Percentiles rank a stretch among this genome's conserved stretches.
These are phyloP conservation scores for Smallanthus sonchifolius DNA, from an alignment of 129 eudicot species.

Conservation along the genomic window DNA sequence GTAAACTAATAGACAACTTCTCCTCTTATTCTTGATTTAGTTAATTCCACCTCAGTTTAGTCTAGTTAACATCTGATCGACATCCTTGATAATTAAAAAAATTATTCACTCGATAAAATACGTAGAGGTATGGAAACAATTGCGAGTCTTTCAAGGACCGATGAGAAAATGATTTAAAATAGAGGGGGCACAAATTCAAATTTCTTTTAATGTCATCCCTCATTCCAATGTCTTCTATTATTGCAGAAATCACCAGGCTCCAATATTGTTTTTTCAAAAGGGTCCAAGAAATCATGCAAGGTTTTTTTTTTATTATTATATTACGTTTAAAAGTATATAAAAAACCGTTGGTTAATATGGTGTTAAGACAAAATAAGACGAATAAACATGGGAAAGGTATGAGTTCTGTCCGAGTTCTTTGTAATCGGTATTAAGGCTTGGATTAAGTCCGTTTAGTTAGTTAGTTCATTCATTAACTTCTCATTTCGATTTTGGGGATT, in stretches of 20 bases:
- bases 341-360: background rate
- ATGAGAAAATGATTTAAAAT: background rate
- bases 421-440: too few species aligned
- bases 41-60: too few species aligned
- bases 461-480: too few species aligned
- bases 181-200: conserved; percentile 11
- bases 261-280: background rate
- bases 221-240: conserved; percentile 4
- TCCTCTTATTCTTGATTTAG: too few species aligned
- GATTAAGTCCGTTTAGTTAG: too few species aligned
- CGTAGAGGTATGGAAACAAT: background rate
- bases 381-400: background rate
- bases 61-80: background rate
- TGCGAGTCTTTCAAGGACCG: conserved; percentile 16
- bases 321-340: background rate
- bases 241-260: background rate
- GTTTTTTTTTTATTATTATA: too few species aligned
- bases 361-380: background rate
- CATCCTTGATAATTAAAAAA: background rate
- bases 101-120: background rate
- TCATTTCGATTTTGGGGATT: too few species aligned
- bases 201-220: background rate
- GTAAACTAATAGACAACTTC: too few species aligned
- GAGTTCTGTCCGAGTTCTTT: background rate
- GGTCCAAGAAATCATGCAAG: background rate